Base-by-base conservation (phyloP, 2,329 filamentous ascomycete genomes). In the Ophiosphaerella korrae region DNA sequence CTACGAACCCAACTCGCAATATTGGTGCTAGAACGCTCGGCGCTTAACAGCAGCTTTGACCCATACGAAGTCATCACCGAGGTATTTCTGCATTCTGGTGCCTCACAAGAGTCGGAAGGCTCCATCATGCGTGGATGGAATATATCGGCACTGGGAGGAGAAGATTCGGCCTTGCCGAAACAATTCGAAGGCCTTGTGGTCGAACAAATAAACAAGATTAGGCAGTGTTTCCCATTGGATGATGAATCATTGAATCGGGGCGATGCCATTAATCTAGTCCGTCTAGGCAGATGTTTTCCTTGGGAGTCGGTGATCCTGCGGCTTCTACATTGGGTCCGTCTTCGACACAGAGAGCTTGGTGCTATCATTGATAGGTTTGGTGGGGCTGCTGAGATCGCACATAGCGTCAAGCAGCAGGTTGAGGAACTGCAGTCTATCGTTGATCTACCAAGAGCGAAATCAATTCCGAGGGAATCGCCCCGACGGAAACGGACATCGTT, bases 1-100 rank as follows among this genome's bases (percentile, higher is more conserved):
- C 73, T 86, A 18, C 77, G 82, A 2, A 84, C 82, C 2, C 83
- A 86, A 54, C 71, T 77, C 9, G 71, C 79, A n/a, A 78, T 84
- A 35, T 54, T 73, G n/a, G 64, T 72, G 5, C 62, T 82, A 3
- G 64, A 73, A 35, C 65, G 63, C 8, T 65, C 68, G 7, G 55
- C 70, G 26, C 49, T 69, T 13, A 53, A 71, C 24, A 52, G 58
- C 2, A 58, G 56, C 7, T 79, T 75, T 40, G 62, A 78, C 52
- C 75, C 79, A 3, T 63, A 76, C 11, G 60, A 64, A 8, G 60
- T 75, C 11, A 50, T 84, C 3, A 53, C 61, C 2, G 62, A 70
- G 0, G 60, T 77, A 0, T 84, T 84, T 45, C 75, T 72, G 41
- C 42, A 45, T 7, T 47, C 52, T n/a, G 53, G 63, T 18, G 41